Evolutionary conservation across 2,329 filamentous ascomycete species (phyloP).

Genomic region (Ceratocystis cacaofunesta): DNA sequence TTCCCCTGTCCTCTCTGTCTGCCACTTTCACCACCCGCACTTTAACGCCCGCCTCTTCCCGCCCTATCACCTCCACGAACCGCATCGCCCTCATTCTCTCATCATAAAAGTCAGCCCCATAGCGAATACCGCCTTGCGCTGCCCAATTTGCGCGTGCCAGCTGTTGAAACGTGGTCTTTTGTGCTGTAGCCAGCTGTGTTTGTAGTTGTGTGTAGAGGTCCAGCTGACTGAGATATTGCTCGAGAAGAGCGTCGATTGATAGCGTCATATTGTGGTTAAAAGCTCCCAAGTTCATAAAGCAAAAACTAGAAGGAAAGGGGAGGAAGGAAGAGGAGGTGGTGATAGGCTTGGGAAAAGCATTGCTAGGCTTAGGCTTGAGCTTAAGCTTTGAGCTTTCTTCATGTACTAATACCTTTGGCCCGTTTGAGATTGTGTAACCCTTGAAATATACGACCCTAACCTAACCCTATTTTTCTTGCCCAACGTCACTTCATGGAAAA

Average conservation of each 20-base stretch:
- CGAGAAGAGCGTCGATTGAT: slow-evolving; percentile 47
- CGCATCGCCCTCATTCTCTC: slow-evolving; percentile 52
- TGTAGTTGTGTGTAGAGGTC: slow-evolving; percentile 52
- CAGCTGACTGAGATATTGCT: slow-evolving; percentile 49
- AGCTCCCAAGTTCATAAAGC: too few relatives aligned
- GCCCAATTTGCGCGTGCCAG: slow-evolving; percentile 65
- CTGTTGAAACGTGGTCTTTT: slow-evolving; percentile 41
- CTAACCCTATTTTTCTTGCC: not conserved
- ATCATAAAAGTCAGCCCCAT: slow-evolving; percentile 58
- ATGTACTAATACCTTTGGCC: not conserved
- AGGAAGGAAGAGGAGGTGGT: not conserved
- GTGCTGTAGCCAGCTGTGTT: slow-evolving; percentile 35
- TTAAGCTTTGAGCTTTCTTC: not conserved
- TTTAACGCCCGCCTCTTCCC: slow-evolving; percentile 5
- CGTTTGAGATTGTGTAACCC: not conserved
- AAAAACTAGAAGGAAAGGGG: not conserved
- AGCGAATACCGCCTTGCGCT: slow-evolving; percentile 46
- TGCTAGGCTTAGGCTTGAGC: not conserved
- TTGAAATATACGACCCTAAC: not conserved
- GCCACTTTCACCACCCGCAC: slow-evolving; percentile 7
- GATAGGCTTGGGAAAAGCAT: not conserved
- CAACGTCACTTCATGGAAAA: not conserved
- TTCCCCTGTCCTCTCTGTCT: slow-evolving; percentile 16
- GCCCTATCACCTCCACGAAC: slow-evolving; percentile 24
- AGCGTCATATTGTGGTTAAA: slow-evolving; percentile 17